Conservation (phyloP, 768 basidiomycete species). For the Mycena albidolilacea region DNA sequence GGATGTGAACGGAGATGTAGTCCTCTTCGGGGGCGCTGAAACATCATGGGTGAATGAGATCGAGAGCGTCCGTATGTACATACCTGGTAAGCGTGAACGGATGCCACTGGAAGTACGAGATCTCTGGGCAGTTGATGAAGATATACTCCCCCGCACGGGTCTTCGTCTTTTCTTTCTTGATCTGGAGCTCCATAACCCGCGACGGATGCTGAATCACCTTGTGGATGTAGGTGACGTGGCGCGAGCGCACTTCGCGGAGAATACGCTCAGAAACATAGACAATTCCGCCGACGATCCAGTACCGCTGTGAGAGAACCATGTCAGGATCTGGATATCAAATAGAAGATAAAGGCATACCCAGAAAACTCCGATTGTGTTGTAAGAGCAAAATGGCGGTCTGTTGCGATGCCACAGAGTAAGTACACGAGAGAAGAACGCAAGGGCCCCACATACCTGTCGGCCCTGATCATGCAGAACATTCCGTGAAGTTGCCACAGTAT, state of each 20-base stretch:
- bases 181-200: conserved; percentile 88
- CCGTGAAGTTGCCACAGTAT: conserved; percentile 95
- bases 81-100: conserved; percentile 95
- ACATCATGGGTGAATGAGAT: conserved; percentile 5
- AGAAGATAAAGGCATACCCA: conserved; percentile 72
- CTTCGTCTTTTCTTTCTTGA: conserved; percentile 37
- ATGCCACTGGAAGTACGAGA: conserved; percentile 97
- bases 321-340: conserved; percentile 19
- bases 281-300: conserved; percentile 90
- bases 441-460: conserved; percentile 60
- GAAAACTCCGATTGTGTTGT: conserved; percentile 90
- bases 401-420: too few relatives aligned
- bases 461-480: conserved; percentile 97
- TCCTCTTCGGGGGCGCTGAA: conserved; percentile 93
- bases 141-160: conserved; percentile 94
- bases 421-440: too few relatives aligned
- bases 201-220: conserved; percentile 97
- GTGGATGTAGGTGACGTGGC: conserved; percentile 92
- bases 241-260: conserved; percentile 91
- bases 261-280: conserved; percentile 92
- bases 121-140: conserved; percentile 90
- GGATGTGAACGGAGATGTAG: conserved; percentile 94
- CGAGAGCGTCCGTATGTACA: conserved; percentile 22
- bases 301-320: conserved; percentile 65
- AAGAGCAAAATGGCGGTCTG: conserved; percentile 88